A percentile compares a stretch with the other conserved stretches of the same genome.
Evolutionary conservation across 768 basidiomycete genomes (phyloP).

Genomic region (Tricholoma terreum): DNA sequence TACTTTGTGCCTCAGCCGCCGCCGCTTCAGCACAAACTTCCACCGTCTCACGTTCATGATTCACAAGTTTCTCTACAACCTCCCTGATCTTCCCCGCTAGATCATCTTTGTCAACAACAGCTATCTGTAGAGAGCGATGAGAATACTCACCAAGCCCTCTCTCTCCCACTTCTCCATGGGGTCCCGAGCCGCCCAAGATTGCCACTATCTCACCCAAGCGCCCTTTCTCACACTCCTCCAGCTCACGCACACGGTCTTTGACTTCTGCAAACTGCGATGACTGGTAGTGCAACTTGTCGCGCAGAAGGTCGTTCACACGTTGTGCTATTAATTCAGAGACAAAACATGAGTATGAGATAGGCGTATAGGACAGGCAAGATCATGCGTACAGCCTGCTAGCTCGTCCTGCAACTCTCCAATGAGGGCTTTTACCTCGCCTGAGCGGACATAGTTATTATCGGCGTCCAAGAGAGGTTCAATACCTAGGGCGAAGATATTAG

Average conservation of each 20-base stretch:
- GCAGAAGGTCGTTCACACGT: conserved; percentile 36
- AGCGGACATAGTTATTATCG: conserved; percentile 13
- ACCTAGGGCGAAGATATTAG: neutral
- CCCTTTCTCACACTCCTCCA: conserved; percentile 31
- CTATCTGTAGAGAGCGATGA: neutral
- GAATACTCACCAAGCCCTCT: neutral
- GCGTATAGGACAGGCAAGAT: neutral
- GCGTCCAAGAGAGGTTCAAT: conserved; percentile 24
- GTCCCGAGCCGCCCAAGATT: neutral
- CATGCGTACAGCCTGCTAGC: conserved; percentile 24
- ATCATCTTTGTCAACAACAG: neutral
- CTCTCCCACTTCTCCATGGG: neutral
- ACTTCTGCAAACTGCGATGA: conserved; percentile 32
- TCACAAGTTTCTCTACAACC: conserved; percentile 20
- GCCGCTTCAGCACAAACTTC: conserved; percentile 22
- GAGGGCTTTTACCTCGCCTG: conserved; percentile 20
- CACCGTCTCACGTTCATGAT: conserved; percentile 28
- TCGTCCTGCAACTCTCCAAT: conserved; percentile 26
- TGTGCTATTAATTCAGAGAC: conserved; percentile 22
- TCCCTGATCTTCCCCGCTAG: conserved; percentile 23
- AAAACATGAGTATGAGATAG: neutral
- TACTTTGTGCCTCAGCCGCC: conserved; percentile 17
- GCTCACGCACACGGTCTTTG: conserved; percentile 30
- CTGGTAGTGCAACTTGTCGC: conserved; percentile 36
- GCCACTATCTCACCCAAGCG: conserved; percentile 18